Evolutionary conservation across 1,284 basidiomycete genomes (phyloP).

Genomic region (Trichosporon ovoides): DNA sequence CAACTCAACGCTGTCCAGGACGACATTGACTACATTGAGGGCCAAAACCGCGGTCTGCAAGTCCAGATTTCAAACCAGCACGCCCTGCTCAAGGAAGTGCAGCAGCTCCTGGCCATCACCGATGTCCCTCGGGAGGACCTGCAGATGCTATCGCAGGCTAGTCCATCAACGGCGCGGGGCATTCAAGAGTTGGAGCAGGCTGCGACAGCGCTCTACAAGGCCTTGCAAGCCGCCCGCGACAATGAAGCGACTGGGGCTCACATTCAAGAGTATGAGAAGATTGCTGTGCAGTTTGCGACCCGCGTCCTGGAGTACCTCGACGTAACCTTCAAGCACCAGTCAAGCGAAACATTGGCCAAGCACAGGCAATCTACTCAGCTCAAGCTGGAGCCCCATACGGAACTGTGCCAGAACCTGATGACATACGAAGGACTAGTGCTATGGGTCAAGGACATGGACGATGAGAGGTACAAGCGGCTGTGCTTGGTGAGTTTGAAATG

Average conservation of each 20-base stretch:
- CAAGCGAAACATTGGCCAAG: constrained; percentile 44
- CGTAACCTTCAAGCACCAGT: constrained; percentile 77
- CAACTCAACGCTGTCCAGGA: constrained; percentile 88
- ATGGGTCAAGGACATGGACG: constrained; percentile 94
- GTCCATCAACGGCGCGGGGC: constrained; percentile 68
- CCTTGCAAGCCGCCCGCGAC: constrained; percentile 82
- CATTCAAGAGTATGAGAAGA: constrained; percentile 78
- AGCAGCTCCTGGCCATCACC: constrained; percentile 85
- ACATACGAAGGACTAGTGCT: constrained; percentile 84
- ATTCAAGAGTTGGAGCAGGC: constrained; percentile 76
- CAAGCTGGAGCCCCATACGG: constrained; percentile 60
- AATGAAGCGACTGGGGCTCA: constrained; percentile 89
- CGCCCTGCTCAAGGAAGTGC: constrained; percentile 70
- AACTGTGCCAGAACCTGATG: constrained; percentile 75
- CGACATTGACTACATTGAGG: constrained; percentile 93
- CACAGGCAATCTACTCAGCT: constrained; percentile 27
- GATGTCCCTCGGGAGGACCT: constrained; percentile 78
- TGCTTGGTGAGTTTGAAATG: constrained; percentile 64
- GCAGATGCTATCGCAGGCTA: constrained; percentile 73
- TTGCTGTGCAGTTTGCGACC: constrained; percentile 86
- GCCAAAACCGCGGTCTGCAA: constrained; percentile 92
- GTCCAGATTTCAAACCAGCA: constrained; percentile 96
- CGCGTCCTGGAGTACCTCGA: constrained; percentile 81
- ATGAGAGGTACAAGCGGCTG: constrained; percentile 70
- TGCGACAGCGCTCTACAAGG: constrained; percentile 85